These are phyloP conservation scores for Fusarium sp. DNA, from an alignment of 2,329 filamentous ascomycete genomes.

Conservation along the genomic window DNA sequence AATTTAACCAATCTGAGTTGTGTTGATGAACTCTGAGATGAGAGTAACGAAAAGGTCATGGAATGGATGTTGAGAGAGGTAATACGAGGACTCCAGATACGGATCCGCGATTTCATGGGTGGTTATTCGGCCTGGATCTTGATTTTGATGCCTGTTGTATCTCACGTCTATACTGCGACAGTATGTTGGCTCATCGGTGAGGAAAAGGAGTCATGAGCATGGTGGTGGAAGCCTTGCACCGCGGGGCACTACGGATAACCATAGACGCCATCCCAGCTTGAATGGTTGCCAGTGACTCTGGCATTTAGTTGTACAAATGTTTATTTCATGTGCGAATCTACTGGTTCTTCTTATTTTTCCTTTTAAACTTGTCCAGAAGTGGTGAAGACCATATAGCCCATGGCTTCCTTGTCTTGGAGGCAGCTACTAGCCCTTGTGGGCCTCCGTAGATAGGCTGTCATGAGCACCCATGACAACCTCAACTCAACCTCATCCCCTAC, in stretches of 20 bases:
- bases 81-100: neutral
- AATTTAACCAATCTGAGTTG: neutral
- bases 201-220: neutral
- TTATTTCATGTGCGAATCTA: neutral
- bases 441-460: slow-evolving; percentile 6
- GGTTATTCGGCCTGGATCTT: neutral
- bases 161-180: neutral
- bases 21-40: neutral
- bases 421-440: neutral
- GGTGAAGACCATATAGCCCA: neutral
- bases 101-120: neutral
- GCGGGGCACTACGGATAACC: neutral
- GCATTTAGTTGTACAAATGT: neutral
- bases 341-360: neutral
- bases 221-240: neutral
- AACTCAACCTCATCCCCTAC: neutral
- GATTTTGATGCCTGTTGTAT: neutral
- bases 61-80: neutral
- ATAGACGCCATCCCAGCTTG: neutral
- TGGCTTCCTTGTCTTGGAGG: neutral
- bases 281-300: neutral
- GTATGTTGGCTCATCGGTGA: neutral
- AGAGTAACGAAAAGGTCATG: neutral
- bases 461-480: slow-evolving; percentile 14
- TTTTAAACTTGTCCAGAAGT: neutral